Evolutionary conservation across 2,329 filamentous ascomycete genomes (phyloP).

Genomic region (Pleoardoris graminearum): DNA sequence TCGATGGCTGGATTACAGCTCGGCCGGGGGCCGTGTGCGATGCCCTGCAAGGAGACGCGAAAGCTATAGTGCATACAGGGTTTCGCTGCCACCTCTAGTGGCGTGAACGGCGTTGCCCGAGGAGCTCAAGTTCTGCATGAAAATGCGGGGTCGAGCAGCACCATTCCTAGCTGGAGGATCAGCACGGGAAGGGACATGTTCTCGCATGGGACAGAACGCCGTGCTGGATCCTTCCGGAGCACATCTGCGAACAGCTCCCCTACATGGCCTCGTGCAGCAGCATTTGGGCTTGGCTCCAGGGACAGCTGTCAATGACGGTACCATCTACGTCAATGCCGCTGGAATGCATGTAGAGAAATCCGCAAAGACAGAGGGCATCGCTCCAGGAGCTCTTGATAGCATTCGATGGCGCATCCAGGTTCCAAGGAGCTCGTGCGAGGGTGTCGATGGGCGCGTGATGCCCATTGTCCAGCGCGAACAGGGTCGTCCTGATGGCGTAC

Average conservation of each 20-base stretch:
- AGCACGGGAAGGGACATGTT: constrained; percentile 27
- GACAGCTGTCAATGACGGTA: constrained; percentile 20
- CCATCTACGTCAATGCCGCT: constrained; percentile 11
- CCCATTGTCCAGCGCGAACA: constrained; percentile 25
- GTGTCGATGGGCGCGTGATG: constrained; percentile 37
- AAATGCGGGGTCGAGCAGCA: constrained; percentile 43
- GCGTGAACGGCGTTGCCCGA: constrained; percentile 29
- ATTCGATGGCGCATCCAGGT: constrained; percentile 17
- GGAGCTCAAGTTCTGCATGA: constrained; percentile 32
- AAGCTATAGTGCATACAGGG: constrained; percentile 11
- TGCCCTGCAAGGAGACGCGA: constrained; percentile 4
- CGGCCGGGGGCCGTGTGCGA: neutral
- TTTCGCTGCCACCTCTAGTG: constrained; percentile 20
- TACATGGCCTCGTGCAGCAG: constrained; percentile 18
- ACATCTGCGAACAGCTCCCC: constrained; percentile 12
- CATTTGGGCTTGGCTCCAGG: constrained; percentile 31
- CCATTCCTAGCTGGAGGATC: constrained; percentile 24
- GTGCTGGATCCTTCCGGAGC: constrained; percentile 13
- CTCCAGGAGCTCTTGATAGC: constrained; percentile 19
- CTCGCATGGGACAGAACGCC: constrained; percentile 23
- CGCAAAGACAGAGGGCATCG: constrained; percentile 23
- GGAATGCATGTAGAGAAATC: constrained; percentile 20
- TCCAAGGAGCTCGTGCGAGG: constrained; percentile 29
- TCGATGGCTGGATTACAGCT: neutral
- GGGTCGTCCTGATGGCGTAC: constrained; percentile 21